Evolutionary conservation across 345 rosid species (phyloP), one percentile per base, ranked within the genome.

Genomic region (Firmiana major): DNA sequence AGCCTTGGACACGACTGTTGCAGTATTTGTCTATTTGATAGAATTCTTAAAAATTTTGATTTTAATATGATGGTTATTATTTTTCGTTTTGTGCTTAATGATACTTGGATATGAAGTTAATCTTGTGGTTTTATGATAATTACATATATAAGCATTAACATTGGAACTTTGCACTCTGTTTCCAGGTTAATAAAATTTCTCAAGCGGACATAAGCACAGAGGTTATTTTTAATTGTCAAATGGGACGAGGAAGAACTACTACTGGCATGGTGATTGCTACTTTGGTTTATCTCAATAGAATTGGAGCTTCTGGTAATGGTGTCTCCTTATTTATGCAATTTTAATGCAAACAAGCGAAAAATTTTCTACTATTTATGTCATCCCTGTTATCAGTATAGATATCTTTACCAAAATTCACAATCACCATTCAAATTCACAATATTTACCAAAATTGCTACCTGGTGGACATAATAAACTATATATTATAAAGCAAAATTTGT

Each of bases 221-320:
- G 83, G 87, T 96, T 22, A 86, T 96, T 34, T 93, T 96, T 82
- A 96, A 96, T 83, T 96, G 99, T 80, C 99, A 96, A 91, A 93
- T 93, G 98, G 99, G 99, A 72, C 97, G 99, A 80, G 98, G 99
- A 85, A 89, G 99, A 68, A 95, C 99, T 6, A 95, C 97, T 42
- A 93, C 98, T 67, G 99, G 99, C 81, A 96, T 96, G 99, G 99
- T 96, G 81, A 92, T 96, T 83, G 97, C 98, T 6, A 96, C 97
- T 59, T 86, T 96, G 84, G 85, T 92, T 80, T 93, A 93, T 85
- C 91, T 96, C 84, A 92, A 96, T 79, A 89, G 92, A 36, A 92
- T 90, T 22, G 98, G 97, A 81, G 92, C 94, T 79, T 91, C 92
- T 79, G 99, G 99, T 92, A 91, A 60, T 24, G 3, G 3, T 49